Evolutionary conservation across 352 stramenopile species (phyloP), one percentile per base, ranked within the genome.

Genomic region (Globisporangium ultimum): DNA sequence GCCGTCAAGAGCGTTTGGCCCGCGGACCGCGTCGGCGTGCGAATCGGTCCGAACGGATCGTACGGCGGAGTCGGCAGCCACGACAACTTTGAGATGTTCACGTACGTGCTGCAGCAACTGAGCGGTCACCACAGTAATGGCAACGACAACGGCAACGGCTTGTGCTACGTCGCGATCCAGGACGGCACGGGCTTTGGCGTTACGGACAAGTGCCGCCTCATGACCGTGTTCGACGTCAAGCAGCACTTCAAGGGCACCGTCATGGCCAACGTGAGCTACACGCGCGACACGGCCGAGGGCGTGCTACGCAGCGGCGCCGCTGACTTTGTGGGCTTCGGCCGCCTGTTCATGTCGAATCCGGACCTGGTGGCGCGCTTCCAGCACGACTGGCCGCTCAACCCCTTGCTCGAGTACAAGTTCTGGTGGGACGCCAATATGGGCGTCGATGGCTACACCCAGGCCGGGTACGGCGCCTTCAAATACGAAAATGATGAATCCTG

Each of bases 141-240:
- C 49, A 70, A 74, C 60, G 56, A 28, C 24, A 10, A 36, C 9
- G 51, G 67, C 49, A 68, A 74, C 60, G 56, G 61, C 17, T 49
- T 80, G 34, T 73, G 66, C 1, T 86, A 78, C 36, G 22, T 86
- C n/a, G 62, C 78, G 42, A 18, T 86, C 38, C 80, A 82, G 71
- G 73, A 84, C 50, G 73, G 71, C 46, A 20, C 66, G 13, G 68
- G 64, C 18, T 84, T 86, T 58, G 75, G 75, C 40, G 74, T 56
- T 38, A 70, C 80, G 48, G 60, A 65, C n/a, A 61, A 70, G 41
- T 66, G 62, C 38, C 47, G 53, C 22, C 45, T 47, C 2, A 61
- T 84, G 1, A 81, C 49, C 7, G 60, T 50, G 15, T 22, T 45
- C 2, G 68, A 84, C 14, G 60, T 76, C 21, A 49, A 57, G 2